phyloP scores from a whole-genome alignment of 2,329 filamentous ascomycete species.

The Trichoderma breve region DNA sequence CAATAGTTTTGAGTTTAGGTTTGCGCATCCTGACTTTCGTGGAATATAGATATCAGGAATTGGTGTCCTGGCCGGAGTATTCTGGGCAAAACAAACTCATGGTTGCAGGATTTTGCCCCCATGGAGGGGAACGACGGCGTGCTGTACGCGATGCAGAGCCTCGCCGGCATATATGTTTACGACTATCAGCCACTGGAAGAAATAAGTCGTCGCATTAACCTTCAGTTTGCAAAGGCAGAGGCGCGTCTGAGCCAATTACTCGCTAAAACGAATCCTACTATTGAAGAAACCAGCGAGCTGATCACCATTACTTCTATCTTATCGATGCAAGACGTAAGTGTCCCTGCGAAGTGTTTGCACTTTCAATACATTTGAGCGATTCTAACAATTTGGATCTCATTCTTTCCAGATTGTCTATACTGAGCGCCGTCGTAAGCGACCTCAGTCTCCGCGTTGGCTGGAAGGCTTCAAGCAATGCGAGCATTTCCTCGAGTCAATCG shows the following conservation, averaged over 20 bases:
- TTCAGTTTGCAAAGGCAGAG: conserved; percentile 34
- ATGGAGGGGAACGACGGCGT: conserved; percentile 39
- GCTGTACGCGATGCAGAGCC: conserved; percentile 39
- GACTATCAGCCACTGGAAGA: conserved; percentile 38
- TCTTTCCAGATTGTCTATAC: conserved; percentile 35
- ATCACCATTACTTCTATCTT: conserved; percentile 39
- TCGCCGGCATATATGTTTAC: conserved; percentile 42
- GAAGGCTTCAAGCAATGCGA: conserved; percentile 38
- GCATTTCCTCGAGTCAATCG: conserved; percentile 35
- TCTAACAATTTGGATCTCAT: background rate
- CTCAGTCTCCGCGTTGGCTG: conserved; percentile 38
- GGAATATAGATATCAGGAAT: conserved; percentile 36
- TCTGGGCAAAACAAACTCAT: conserved; percentile 38
- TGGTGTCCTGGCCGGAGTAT: conserved; percentile 44
- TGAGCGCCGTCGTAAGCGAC: conserved; percentile 37
- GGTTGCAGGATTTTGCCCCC: conserved; percentile 41
- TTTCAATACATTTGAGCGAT: background rate
- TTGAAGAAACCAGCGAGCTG: conserved; percentile 32
- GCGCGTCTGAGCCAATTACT: conserved; percentile 33
- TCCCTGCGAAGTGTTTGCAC: no score
- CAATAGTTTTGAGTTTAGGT: background rate
- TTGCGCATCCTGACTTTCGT: background rate
- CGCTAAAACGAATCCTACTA: conserved; percentile 22
- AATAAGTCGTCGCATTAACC: conserved; percentile 35
- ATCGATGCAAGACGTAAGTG: conserved; percentile 41